phyloP scores from a whole-genome alignment of 164 flowering plant genomes.

The Tinospora cordifolia region DNA sequence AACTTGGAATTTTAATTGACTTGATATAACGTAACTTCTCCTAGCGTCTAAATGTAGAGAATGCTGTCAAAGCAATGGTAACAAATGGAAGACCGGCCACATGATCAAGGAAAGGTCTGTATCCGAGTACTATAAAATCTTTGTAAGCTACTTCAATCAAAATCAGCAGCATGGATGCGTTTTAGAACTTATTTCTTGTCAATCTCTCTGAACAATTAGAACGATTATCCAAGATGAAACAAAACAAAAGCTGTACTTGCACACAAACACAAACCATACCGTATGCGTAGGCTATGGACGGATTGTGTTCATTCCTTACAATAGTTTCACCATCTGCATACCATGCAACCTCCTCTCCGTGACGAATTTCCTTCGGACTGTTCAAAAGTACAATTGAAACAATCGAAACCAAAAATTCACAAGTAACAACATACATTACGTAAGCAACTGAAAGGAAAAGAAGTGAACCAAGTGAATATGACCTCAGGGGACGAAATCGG shows the following conservation, averaged over 20 bases:
- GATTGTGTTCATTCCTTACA: slow-evolving; percentile 76
- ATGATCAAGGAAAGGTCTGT: too few species aligned
- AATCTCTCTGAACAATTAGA: too few species aligned
- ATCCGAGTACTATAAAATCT: too few species aligned
- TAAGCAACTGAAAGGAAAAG: not conserved
- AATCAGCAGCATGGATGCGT: too few species aligned
- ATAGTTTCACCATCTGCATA: slow-evolving; percentile 96
- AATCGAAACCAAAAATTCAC: slow-evolving; percentile 7
- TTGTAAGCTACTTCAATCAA: too few species aligned
- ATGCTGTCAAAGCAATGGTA: too few species aligned
- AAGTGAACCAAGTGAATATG: not conserved
- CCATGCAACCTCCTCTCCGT: slow-evolving; percentile 96
- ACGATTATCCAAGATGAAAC: not conserved
- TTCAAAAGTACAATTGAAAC: slow-evolving; percentile 9
- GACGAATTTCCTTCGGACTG: slow-evolving; percentile 91
- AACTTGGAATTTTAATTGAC: too few species aligned
- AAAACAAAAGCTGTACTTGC: not conserved
- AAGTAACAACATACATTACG: not conserved
- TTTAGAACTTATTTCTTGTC: too few species aligned
- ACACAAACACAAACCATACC: slow-evolving; percentile 37
- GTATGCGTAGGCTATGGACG: slow-evolving; percentile 81
- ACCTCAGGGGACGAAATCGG: slow-evolving; percentile 97
- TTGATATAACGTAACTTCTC: too few species aligned
- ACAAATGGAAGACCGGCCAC: too few species aligned
- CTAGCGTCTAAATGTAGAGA: too few species aligned